phyloP scores from a whole-genome alignment of 305 asterid genomes.

The Fraxinus ornus region DNA sequence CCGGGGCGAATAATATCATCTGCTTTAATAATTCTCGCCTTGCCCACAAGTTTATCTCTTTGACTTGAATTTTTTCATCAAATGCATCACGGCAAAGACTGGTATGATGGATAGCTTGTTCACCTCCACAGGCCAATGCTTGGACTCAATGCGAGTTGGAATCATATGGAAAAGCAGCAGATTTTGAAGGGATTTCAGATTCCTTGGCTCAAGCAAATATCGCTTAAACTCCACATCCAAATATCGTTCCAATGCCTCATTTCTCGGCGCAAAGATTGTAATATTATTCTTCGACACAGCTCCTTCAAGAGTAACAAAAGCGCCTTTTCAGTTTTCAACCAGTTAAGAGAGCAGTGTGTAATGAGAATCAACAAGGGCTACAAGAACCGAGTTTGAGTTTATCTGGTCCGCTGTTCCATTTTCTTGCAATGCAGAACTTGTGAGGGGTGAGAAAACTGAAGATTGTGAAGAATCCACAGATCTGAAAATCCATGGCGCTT shows the following conservation, averaged over 20 bases:
- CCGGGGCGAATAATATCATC: constrained; percentile 77
- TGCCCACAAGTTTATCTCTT: constrained; percentile 42
- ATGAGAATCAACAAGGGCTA: constrained; percentile 50
- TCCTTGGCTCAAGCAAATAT: constrained; percentile 47
- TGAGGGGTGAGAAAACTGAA: constrained; percentile 23
- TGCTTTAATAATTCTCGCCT: constrained; percentile 44
- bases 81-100: constrained; percentile 54
- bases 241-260: constrained; percentile 72
- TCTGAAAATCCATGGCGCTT: constrained; percentile 67
- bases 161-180: constrained; percentile 49
- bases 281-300: constrained; percentile 75
- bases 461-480: constrained; percentile 42
- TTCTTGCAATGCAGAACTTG: constrained; percentile 62
- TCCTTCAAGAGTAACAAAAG: constrained; percentile 67
- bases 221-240: constrained; percentile 57
- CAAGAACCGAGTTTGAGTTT: constrained; percentile 60
- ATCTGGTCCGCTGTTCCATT: constrained; percentile 37
- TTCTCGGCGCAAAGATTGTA: constrained; percentile 78
- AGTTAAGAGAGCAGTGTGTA: constrained; percentile 83
- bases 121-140: constrained; percentile 33
- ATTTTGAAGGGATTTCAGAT: constrained; percentile 48
- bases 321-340: constrained; percentile 58
- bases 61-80: constrained; percentile 39
- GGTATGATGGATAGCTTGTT: constrained; percentile 20
- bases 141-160: constrained; percentile 62